Conservation (phyloP, 805 yeast species). For the Tetrapisispora namnaoensis region DNA sequence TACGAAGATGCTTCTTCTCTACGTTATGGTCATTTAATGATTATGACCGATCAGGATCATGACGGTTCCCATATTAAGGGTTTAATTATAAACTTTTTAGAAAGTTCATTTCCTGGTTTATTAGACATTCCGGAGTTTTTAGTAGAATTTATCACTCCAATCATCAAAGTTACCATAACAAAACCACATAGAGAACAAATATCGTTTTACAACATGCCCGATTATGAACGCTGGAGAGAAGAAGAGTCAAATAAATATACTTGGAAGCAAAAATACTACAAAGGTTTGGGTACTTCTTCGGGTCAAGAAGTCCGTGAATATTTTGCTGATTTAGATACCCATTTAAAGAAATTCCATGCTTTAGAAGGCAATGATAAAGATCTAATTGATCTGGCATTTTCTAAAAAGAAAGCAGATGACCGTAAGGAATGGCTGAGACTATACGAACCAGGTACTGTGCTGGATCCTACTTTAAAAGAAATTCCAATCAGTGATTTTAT, state of each 20-base stretch:
- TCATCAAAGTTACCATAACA: slow-evolving; percentile 77
- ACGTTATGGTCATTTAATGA: slow-evolving; percentile 95
- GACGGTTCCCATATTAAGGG: slow-evolving; percentile 99
- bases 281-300: slow-evolving; percentile 95
- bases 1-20: slow-evolving; percentile 65
- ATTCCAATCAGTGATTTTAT: slow-evolving; percentile 92
- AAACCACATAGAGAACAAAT: slow-evolving; percentile 50
- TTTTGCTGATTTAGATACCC: slow-evolving; percentile 74
- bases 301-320: slow-evolving; percentile 79
- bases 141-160: slow-evolving; percentile 91
- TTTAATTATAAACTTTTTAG: slow-evolving; percentile 82
- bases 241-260: slow-evolving; percentile 62
- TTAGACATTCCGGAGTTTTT: slow-evolving; percentile 84
- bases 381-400: slow-evolving; percentile 82
- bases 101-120: slow-evolving; percentile 89
- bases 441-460: slow-evolving; percentile 83
- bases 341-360: slow-evolving; percentile 75
- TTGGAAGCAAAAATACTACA: slow-evolving; percentile 92
- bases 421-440: slow-evolving; percentile 94
- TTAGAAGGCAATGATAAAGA: slow-evolving; percentile 69
- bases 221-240: slow-evolving; percentile 88
- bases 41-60: slow-evolving; percentile 99
- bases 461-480: slow-evolving; percentile 63
- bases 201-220: slow-evolving; percentile 90
- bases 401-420: slow-evolving; percentile 91